Percentiles rank a stretch among this genome's conserved stretches.
phyloP scores from a whole-genome alignment of 192 early-diverging fungal species.

The Coemansia sp. region DNA sequence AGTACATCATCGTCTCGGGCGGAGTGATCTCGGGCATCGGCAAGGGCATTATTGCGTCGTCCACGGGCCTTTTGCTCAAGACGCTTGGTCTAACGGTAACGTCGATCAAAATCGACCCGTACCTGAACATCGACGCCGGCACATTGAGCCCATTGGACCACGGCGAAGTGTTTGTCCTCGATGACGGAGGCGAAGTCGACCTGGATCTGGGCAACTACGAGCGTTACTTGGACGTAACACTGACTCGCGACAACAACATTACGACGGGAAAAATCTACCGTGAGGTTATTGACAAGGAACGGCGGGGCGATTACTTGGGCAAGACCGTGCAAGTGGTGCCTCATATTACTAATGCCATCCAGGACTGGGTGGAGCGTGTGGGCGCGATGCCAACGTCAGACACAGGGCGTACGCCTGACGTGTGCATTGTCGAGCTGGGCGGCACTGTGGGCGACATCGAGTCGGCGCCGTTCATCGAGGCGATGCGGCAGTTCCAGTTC shows the following conservation, averaged over 20 bases:
- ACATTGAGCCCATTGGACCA: conserved; percentile 96
- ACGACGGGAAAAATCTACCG: conserved; percentile 99
- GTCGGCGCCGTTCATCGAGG: conserved; percentile 98
- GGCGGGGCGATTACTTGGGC: conserved; percentile 93
- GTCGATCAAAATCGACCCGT: conserved; percentile 99
- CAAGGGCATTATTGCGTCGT: conserved; percentile 98
- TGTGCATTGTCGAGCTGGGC: conserved; percentile 97
- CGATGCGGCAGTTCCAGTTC: conserved; percentile 99
- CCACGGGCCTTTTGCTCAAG: conserved; percentile 92
- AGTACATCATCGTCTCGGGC: conserved; percentile 97
- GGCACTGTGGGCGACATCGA: conserved; percentile 99
- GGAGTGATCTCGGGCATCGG: conserved; percentile 99
- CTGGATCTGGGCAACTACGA: conserved; percentile 99
- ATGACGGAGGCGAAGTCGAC: conserved; percentile 99
- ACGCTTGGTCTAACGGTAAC: conserved; percentile 89
- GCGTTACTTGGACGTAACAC: conserved; percentile 90
- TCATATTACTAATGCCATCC: conserved; percentile 95
- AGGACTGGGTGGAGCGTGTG: conserved; percentile 98
- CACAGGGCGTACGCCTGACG: conserved; percentile 69
- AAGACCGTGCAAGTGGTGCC: conserved; percentile 99
- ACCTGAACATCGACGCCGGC: conserved; percentile 99
- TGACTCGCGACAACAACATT: conserved; percentile 98
- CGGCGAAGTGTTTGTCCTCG: conserved; percentile 97
- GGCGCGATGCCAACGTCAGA: conserved; percentile 83
- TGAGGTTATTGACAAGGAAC: conserved; percentile 92